A percentile compares a stretch with the other conserved stretches of the same genome.
phyloP scores from a whole-genome alignment of 768 basidiomycete species.

The Suillus paluster region DNA sequence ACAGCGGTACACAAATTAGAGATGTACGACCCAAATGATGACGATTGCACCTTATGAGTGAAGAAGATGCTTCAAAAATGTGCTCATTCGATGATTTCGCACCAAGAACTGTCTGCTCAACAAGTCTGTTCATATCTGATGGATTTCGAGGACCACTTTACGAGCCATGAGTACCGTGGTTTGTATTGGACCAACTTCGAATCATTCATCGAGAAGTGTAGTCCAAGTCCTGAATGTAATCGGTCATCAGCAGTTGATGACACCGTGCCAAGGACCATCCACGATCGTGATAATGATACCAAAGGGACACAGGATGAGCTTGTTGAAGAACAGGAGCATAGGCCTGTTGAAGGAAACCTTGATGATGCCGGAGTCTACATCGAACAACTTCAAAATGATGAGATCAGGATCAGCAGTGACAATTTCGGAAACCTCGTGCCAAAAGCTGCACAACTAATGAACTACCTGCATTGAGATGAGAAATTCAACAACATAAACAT shows the following conservation, averaged over 20 bases:
- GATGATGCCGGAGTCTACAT: not conserved
- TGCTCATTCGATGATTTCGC: conserved; percentile 39
- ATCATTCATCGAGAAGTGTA: conserved; percentile 22
- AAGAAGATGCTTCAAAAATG: conserved; percentile 44
- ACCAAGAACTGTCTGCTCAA: no score
- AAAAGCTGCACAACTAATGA: conserved; percentile 21
- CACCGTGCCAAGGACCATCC: not conserved
- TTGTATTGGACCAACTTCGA: conserved; percentile 44
- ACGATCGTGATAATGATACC: not conserved
- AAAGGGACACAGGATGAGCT: rapidly evolving
- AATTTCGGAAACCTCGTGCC: conserved; percentile 18
- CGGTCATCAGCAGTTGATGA: conserved; percentile 11
- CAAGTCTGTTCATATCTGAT: no score
- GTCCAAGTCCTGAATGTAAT: conserved; percentile 29
- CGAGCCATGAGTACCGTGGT: conserved; percentile 38
- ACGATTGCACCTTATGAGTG: conserved; percentile 23
- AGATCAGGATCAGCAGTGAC: not conserved
- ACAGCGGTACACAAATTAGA: conserved; percentile 37
- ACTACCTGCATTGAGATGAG: conserved; percentile 29
- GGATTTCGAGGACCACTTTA: conserved; percentile 41
- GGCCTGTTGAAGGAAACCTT: not conserved
- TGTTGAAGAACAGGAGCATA: not conserved
- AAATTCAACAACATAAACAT: conserved; percentile 21
- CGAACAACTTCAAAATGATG: not conserved
- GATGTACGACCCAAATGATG: conserved; percentile 14